A percentile compares a stretch with the other conserved stretches of the same genome.
Evolutionary conservation across 1,284 basidiomycete genomes (phyloP).

Genomic region (Veloboletus limbatus): DNA sequence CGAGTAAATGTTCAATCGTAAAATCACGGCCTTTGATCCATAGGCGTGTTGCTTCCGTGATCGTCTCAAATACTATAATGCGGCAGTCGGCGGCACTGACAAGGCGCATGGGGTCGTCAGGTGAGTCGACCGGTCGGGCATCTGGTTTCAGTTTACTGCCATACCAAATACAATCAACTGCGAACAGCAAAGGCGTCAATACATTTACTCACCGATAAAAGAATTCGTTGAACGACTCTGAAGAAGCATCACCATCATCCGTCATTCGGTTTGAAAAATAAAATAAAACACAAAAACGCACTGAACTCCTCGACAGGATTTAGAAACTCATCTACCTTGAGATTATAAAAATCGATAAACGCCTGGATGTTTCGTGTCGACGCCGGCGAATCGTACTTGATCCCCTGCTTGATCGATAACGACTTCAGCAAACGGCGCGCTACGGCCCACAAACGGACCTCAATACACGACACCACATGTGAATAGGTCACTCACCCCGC

Average conservation of each 20-base stretch:
- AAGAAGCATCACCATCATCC: not conserved
- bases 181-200: not conserved
- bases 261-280: not conserved
- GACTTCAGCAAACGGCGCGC: conserved; percentile 73
- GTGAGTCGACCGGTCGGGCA: conserved; percentile 76
- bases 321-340: conserved; percentile 80
- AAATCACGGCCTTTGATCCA: conserved; percentile 99
- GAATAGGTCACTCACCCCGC: conserved; percentile 53
- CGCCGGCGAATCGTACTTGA: conserved; percentile 87
- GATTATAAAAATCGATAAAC: conserved; percentile 90
- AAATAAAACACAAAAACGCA: conserved; percentile 45
- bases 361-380: conserved; percentile 81
- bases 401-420: conserved; percentile 90
- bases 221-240: conserved; percentile 87
- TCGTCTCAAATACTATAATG: conserved; percentile 88
- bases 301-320: conserved; percentile 85
- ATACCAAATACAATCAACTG: too few species aligned
- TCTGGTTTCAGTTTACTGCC: conserved; percentile 80
- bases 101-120: conserved; percentile 71
- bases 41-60: conserved; percentile 79
- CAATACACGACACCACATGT: not conserved
- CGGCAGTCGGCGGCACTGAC: conserved; percentile 93
- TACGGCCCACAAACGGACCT: conserved; percentile 47
- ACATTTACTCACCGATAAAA: conserved; percentile 63
- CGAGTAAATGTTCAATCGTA: conserved; percentile 75